phyloP scores from a whole-genome alignment of 2,329 filamentous ascomycete species.

The Trichophyton rubrum region DNA sequence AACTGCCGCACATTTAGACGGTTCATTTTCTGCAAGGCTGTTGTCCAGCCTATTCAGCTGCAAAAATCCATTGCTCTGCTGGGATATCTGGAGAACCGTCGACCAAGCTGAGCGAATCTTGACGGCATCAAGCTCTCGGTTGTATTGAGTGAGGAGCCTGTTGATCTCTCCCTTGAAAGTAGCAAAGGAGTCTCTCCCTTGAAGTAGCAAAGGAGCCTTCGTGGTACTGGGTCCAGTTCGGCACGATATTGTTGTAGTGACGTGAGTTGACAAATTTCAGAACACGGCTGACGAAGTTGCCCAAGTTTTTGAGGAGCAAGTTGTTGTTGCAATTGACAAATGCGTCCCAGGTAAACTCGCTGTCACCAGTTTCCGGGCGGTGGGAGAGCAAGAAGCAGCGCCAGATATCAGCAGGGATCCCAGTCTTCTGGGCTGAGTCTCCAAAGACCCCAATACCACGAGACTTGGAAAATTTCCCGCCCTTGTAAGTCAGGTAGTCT shows the following conservation, averaged over 20 bases:
- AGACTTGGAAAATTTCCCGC: constrained; percentile 75
- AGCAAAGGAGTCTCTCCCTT: constrained; percentile 29
- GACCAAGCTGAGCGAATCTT: constrained; percentile 45
- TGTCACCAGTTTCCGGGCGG: constrained; percentile 65
- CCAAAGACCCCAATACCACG: constrained; percentile 74
- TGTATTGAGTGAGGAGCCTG: constrained; percentile 41
- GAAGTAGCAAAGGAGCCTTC: constrained; percentile 29
- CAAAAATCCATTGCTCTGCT: constrained; percentile 44
- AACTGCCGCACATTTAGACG: constrained; percentile 47
- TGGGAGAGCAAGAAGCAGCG: constrained; percentile 72
- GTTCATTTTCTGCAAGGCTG: constrained; percentile 46
- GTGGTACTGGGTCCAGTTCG: constrained; percentile 34
- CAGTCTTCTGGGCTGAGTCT: constrained; percentile 66
- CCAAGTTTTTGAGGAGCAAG: constrained; percentile 55
- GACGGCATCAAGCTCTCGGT: constrained; percentile 46
- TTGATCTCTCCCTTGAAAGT: constrained; percentile 38
- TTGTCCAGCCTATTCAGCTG: constrained; percentile 44
- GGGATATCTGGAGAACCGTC: constrained; percentile 45
- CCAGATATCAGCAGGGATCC: constrained; percentile 66
- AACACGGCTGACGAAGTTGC: constrained; percentile 52
- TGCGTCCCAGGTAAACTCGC: constrained; percentile 68
- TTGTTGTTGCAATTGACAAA: constrained; percentile 71
- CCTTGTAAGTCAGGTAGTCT: constrained; percentile 69
- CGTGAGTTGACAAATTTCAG: constrained; percentile 48
- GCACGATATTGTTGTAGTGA: constrained; percentile 54